phyloP scores from a whole-genome alignment of 2,329 filamentous ascomycete genomes.

The Alternaria arborescens region DNA sequence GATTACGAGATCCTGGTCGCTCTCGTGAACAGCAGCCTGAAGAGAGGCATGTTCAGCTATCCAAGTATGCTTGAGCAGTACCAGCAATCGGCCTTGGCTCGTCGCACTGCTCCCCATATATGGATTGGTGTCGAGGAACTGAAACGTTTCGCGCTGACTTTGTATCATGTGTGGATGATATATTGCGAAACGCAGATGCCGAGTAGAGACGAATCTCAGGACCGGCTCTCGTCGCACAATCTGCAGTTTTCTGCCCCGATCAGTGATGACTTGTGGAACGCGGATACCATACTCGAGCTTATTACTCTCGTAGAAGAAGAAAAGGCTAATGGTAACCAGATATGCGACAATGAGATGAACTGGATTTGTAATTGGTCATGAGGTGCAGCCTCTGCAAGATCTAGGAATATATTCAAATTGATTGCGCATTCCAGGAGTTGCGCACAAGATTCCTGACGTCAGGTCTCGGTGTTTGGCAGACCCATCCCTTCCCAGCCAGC shows the following conservation, averaged over 20 bases:
- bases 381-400: not conserved
- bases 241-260: not conserved
- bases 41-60: not conserved
- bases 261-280: not conserved
- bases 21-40: not conserved
- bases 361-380: not conserved
- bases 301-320: not conserved
- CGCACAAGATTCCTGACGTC: constrained; percentile 17
- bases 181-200: not conserved
- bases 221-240: not conserved
- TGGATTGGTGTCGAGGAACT: not conserved
- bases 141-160: not conserved
- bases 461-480: not conserved
- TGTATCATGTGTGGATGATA: not conserved
- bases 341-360: not conserved
- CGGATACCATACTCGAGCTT: not conserved
- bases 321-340: not conserved
- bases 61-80: not conserved
- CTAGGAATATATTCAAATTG: constrained; percentile 12
- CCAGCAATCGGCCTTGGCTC: not conserved
- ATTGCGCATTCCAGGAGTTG: constrained; percentile 6
- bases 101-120: not conserved
- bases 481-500: no score
- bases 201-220: not conserved
- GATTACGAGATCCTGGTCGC: not conserved